phyloP scores from a whole-genome alignment of 352 stramenopile genomes.

The Globisporangium uncinulatum region DNA sequence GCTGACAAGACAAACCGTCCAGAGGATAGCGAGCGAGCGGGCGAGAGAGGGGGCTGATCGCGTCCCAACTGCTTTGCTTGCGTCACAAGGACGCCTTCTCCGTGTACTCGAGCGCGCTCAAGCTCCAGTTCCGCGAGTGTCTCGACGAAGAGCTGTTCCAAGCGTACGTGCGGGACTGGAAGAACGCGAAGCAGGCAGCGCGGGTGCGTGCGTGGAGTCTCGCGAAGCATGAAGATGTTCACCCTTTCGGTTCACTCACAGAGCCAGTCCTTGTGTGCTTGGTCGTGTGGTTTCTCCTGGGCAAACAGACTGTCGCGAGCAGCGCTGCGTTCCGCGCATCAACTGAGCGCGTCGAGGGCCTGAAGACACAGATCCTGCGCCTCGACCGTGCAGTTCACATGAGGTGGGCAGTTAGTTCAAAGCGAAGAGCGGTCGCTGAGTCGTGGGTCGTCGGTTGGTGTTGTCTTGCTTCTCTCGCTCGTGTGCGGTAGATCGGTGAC shows the following conservation, averaged over 20 bases:
- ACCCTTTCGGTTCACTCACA: neutral
- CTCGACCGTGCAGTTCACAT: neutral
- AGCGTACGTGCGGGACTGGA: conserved; percentile 49
- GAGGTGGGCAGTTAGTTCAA: neutral
- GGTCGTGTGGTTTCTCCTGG: neutral
- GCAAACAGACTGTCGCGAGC: neutral
- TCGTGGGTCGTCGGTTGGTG: too few species aligned
- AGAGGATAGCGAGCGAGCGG: too few species aligned
- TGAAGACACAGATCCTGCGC: conserved; percentile 2
- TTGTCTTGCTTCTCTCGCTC: neutral
- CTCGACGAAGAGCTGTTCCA: conserved; percentile 57
- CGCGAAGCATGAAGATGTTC: too few species aligned
- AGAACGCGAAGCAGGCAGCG: conserved; percentile 16
- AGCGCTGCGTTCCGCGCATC: neutral
- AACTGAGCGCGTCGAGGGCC: neutral
- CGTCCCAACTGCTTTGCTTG: neutral
- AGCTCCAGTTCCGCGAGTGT: conserved; percentile 46
- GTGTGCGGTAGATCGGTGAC: neutral
- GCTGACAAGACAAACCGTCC: neutral
- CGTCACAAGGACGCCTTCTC: conserved; percentile 47
- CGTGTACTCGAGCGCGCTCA: conserved; percentile 46
- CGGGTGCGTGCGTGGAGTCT: conserved; percentile 17
- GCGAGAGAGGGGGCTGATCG: too few species aligned
- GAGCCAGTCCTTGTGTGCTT: neutral
- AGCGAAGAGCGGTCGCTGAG: too few species aligned